A percentile compares a stretch with the other conserved stretches of the same genome.
These are phyloP conservation scores for Cucumis hystrix DNA, from an alignment of 306 rosid genomes.

Conservation along the genomic window DNA sequence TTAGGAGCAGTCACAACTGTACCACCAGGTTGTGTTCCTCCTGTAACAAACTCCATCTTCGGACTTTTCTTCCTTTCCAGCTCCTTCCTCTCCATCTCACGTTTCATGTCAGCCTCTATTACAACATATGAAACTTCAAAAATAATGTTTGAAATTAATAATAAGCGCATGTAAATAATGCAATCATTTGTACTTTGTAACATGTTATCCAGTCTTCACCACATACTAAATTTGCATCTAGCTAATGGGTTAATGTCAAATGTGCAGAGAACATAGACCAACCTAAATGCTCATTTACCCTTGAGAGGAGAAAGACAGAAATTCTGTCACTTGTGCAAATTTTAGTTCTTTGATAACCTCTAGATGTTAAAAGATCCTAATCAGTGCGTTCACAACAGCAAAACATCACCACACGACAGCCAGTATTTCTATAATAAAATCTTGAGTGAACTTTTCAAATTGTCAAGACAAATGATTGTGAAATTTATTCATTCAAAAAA, in stretches of 20 bases:
- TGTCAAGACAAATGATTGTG: neutral
- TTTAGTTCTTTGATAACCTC: neutral
- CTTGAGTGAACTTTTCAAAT: neutral
- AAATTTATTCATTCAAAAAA: neutral
- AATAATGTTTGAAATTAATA: neutral
- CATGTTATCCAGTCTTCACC: neutral
- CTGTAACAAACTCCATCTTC: conserved; percentile 51
- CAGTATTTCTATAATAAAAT: neutral
- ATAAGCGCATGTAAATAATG: neutral
- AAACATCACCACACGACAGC: neutral
- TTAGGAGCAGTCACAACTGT: conserved; percentile 21
- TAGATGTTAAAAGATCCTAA: neutral
- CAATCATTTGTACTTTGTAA: neutral
- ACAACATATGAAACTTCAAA: conserved; percentile 8
- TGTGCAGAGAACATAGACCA: neutral
- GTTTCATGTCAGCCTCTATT: conserved; percentile 82
- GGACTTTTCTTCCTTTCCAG: conserved; percentile 63
- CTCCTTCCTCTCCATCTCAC: conserved; percentile 65
- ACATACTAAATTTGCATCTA: neutral
- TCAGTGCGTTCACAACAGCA: neutral
- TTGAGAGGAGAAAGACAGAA: neutral
- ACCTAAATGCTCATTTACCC: no score
- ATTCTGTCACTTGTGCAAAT: neutral
- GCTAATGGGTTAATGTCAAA: neutral
- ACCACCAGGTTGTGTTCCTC: conserved; percentile 47